Evolutionary conservation across 23 red algal genomes (phyloP).

Genomic region (Gracilaria vermiculophylla): DNA sequence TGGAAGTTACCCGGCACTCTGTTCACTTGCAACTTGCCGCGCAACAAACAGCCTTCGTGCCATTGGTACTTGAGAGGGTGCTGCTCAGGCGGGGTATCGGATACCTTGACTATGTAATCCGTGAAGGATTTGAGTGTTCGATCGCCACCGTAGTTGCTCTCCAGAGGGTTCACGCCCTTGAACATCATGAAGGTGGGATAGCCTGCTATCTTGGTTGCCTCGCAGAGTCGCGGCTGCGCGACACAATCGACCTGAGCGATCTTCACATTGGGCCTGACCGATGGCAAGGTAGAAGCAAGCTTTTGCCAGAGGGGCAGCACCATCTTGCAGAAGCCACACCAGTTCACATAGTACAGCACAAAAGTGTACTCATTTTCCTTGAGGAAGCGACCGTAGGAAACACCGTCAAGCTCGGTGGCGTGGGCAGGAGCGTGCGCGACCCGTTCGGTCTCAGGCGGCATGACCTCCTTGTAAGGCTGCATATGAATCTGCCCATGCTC

Average conservation of each 20-base stretch:
- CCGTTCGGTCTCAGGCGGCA: not conserved
- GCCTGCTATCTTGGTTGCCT: constrained; percentile 40
- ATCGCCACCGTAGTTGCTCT: constrained; percentile 40
- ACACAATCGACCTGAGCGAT: constrained; percentile 70
- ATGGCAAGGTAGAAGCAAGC: constrained; percentile 28
- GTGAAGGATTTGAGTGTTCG: constrained; percentile 52
- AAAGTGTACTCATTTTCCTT: constrained; percentile 70
- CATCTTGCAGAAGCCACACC: constrained; percentile 52
- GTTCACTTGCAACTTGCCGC: constrained; percentile 60
- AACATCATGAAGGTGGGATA: constrained; percentile 78
- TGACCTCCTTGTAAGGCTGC: constrained; percentile 16
- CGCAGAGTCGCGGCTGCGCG: constrained; percentile 18
- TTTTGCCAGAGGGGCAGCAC: constrained; percentile 51
- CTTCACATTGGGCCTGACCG: constrained; percentile 37
- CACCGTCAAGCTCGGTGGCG: constrained; percentile 13
- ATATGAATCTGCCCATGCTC: constrained; percentile 34
- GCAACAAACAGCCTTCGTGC: constrained; percentile 70
- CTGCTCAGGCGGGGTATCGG: constrained; percentile 42
- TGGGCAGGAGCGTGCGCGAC: constrained; percentile 6
- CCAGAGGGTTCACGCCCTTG: constrained; percentile 48
- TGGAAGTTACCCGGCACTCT: constrained; percentile 77
- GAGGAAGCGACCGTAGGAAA: constrained; percentile 28
- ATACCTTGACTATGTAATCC: constrained; percentile 44
- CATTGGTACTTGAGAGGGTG: constrained; percentile 64
- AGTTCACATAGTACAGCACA: constrained; percentile 65